Evolutionary conservation across 495 filamentous ascomycete species (phyloP).

Genomic region (Xylaria grammica): DNA sequence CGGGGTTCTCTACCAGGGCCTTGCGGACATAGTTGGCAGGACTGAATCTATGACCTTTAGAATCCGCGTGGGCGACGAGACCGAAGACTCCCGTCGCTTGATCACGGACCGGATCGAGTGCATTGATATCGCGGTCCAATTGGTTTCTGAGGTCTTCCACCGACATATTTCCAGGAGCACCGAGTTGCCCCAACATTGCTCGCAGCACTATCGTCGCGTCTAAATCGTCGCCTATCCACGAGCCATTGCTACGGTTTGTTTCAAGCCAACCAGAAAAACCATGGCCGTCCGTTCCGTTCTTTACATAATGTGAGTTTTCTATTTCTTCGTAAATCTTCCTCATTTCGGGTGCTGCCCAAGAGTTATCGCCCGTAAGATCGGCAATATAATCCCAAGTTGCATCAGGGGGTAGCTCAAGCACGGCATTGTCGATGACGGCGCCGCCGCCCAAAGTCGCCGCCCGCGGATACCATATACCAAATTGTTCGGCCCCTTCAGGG

Average conservation of each 20-base stretch:
- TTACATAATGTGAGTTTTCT: constrained; percentile 46
- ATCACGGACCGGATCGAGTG: constrained; percentile 35
- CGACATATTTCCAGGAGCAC: constrained; percentile 31
- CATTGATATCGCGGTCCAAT: constrained; percentile 32
- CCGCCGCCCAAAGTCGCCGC: constrained; percentile 40
- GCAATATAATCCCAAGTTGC: constrained; percentile 42
- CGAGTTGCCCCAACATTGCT: constrained; percentile 40
- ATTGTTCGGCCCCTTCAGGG: constrained; percentile 36
- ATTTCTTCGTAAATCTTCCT: constrained; percentile 41
- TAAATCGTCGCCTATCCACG: constrained; percentile 36
- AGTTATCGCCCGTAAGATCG: constrained; percentile 42
- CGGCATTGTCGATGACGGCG: constrained; percentile 37
- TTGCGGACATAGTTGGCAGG: constrained; percentile 42
- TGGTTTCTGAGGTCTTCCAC: constrained; percentile 24
- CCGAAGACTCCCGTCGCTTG: constrained; percentile 40
- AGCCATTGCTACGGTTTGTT: constrained; percentile 40
- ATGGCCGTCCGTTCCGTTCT: constrained; percentile 38
- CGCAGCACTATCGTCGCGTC: constrained; percentile 45
- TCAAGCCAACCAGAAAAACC: constrained; percentile 48
- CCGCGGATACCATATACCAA: constrained; percentile 43
- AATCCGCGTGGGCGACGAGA: constrained; percentile 42
- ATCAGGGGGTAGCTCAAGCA: constrained; percentile 33
- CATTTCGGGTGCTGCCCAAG: constrained; percentile 47
- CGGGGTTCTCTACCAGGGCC: constrained; percentile 36
- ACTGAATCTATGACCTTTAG: constrained; percentile 38